Evolutionary conservation across 2,329 filamentous ascomycete species (phyloP).

Genomic region (Myriangium duriaei): DNA sequence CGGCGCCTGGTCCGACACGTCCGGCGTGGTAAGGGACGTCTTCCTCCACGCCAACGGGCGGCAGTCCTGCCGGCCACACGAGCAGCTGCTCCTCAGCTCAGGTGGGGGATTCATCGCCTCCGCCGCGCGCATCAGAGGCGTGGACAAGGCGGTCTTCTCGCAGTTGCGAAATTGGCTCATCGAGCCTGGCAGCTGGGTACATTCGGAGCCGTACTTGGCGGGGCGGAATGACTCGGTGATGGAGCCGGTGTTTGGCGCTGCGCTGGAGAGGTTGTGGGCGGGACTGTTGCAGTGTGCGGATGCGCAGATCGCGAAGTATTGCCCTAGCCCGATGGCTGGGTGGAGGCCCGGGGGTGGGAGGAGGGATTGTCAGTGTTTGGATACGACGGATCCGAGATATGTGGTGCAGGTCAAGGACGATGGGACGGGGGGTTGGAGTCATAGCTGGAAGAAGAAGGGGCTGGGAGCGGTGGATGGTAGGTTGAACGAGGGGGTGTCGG

Average conservation of each 20-base stretch:
- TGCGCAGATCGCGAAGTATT: conserved; percentile 14
- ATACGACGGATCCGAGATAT: conserved; percentile 10
- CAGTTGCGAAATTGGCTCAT: conserved; percentile 18
- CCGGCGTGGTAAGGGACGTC: conserved; percentile 27
- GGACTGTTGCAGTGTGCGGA: conserved; percentile 24
- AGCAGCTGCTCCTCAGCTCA: conserved; percentile 28
- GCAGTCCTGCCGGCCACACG: conserved; percentile 7
- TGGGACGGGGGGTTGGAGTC: too few relatives aligned
- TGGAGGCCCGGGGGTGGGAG: conserved; percentile 12
- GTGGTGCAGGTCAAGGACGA: too few relatives aligned
- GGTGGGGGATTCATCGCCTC: conserved; percentile 38
- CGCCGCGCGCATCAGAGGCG: conserved; percentile 29
- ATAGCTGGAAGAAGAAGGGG: too few relatives aligned
- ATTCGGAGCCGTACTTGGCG: conserved; percentile 14
- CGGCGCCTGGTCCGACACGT: conserved; percentile 28
- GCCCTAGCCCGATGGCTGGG: conserved; percentile 17
- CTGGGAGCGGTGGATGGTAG: too few relatives aligned
- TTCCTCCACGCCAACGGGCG: conserved; percentile 18
- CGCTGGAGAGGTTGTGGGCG: conserved; percentile 28
- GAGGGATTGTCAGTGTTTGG: conserved; percentile 18
- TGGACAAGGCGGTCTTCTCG: conserved; percentile 24
- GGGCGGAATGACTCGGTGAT: conserved; percentile 17
- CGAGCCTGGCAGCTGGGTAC: conserved; percentile 19
- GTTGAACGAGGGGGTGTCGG: too few relatives aligned
- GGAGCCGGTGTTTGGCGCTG: conserved; percentile 23